Base-by-base conservation (phyloP, 2,329 filamentous ascomycete species). In the Rhynchosporium graminicola region DNA sequence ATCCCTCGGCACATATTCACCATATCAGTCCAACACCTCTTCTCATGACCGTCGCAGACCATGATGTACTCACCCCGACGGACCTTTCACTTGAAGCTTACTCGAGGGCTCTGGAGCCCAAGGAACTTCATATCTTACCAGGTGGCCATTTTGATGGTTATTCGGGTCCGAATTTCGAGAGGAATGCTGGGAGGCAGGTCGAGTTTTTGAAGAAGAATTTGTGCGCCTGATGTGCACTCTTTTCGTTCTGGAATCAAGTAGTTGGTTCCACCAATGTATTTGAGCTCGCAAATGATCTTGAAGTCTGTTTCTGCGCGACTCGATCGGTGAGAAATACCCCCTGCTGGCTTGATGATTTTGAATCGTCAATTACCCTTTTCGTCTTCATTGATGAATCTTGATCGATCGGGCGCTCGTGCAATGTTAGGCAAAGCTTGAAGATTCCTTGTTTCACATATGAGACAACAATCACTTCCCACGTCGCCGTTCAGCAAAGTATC, bases 91-190 rank as follows among this genome's bases (percentile, higher is more conserved):
- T 78, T 7, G 72, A 71, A 50, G 74, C 76, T 12, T 78, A 72
- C 61, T 65, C 67, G n/a, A 68, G 71, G 6, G 77, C 76, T 1
- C 60, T 66, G 36, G 76, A 78, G 66, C 76, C 76, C 20, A 79
- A 79, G 66, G 68, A 76, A 60, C 67, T 79, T 54, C 67, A 73
- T 12, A 65, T 76, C 26, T 57, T 78, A 29, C 68, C 72, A 8
- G 73, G 74, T n/a, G 76, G 74, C 3, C 77, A 79, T 69, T 79
- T 78, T 66, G 76, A 77, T 61, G 71, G 63, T 10, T 78, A 77
- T 46, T 56, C 59, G 3, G 59, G 59, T 13, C 13, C 60, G 65
- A 56, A 64, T 48, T 47, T 77, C 74, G 71, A 75, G 68, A 73
- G 69, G 64, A 62, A 74, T 20, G 72, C 74, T 48, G 73, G 72